Base-by-base conservation (phyloP, 2,329 filamentous ascomycete species). In the Capronia coronata region DNA sequence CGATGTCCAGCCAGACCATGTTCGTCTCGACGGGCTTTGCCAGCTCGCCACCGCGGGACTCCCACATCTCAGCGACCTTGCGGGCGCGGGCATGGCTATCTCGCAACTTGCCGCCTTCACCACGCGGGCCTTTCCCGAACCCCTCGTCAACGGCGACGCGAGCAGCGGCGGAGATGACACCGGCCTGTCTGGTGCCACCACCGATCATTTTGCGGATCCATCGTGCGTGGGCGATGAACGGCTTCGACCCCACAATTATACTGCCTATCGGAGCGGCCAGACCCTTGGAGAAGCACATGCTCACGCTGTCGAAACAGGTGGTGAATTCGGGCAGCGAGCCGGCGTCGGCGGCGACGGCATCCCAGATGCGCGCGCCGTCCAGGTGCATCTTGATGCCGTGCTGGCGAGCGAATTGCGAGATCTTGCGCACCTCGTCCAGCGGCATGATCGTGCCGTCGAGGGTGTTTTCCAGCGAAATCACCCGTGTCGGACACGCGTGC, bases 401-500 rank as follows among this genome's bases (percentile, higher is more conserved):
- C 63, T 74, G 52, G 64, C 74, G 75, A 0, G 83, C 87, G 74
- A 86, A 95, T 1, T 72, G 72, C 0, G 80, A 75, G 61, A 95
- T 94, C 37, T 77, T 74, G 51, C 72, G 74, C 8, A 82, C 76
- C 65, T 94, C 88, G 1, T 70, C 68, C 1, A 94, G 74, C 0
- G 89, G 90, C 75, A 87, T 84, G 38, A 95, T 74, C 61, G 82
- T 81, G 19, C 89, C 89, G 48, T 80, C 79, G 43, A 94, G 76
- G 1, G 90, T 95, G 64, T 94, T 95, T 64, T 96, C 89, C 41
- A 95, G 72, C 54, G 79, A 83, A 58, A 96, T 87, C 43, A 95
- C 78, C 38, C 79, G 79, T 0, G 89, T 94, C 0, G 89, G 88
- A 61, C 85, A 89, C 25, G 75, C 73, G 64, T 94, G 87, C 16